Base-by-base conservation (phyloP, 495 filamentous ascomycete genomes). In the Aspergillus indologenus region DNA sequence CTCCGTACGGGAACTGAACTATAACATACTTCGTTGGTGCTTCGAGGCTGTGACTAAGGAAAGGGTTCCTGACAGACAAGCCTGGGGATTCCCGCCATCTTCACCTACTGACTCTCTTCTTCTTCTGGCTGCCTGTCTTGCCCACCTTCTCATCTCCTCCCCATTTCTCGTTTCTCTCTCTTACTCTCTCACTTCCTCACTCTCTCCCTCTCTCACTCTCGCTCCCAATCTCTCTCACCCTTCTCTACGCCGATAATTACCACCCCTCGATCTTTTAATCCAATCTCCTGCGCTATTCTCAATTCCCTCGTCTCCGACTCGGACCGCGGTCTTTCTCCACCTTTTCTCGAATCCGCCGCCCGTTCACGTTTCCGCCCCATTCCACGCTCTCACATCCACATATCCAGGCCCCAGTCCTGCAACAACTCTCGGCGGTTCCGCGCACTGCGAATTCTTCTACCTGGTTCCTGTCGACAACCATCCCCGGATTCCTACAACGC, bases 351-450 rank as follows among this genome's bases (percentile, higher is more conserved):
- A 53, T 67, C 64, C 64, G 60, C 65, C 65, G 59, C 53, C 61
- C 50, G 57, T 63, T 66, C 60, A 56, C 61, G 54, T 63, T 40
- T 68, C 65, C 60, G 62, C 61, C 58, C 66, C 66, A 68, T 66
- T 54, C 60, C 57, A 61, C 60, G 48, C 59, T 57, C 61, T 29
- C 58, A 53, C 64, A 48, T 31, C 45, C 56, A 53, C 57, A 45
- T 53, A 18, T 31, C 50, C 53, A 46, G 58, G 20, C 52, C 34
- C 34, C 12, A 14, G 34, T 40, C 44, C 31, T 54, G 51, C 57
- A 20, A 53, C 54, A 22, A 43, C 24, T 34, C 34, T 45, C 50
- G 29, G 57, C 53, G 54, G 47, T 51, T 58, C 53, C 57, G 58
- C 54, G 57, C 53, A 53, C 58, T 53, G 15, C 22, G 26, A 47